Conservation (phyloP, 2,329 filamentous ascomycete genomes). For the Exophiala aquamarina region DNA sequence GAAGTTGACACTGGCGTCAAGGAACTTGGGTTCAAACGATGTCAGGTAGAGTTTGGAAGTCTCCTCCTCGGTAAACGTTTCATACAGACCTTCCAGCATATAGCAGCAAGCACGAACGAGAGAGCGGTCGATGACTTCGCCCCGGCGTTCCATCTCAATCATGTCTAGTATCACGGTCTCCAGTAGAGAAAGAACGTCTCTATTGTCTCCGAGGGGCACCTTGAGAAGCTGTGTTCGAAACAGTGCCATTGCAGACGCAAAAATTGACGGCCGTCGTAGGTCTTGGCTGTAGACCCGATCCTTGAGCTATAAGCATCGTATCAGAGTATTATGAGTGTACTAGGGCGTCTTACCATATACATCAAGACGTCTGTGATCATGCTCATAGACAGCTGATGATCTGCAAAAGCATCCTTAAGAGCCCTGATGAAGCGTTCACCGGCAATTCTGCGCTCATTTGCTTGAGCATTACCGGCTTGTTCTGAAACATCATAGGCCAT, state of each 20-base stretch:
- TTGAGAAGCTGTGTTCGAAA: constrained; percentile 85
- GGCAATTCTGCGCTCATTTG: constrained; percentile 73
- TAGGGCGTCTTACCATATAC: constrained; percentile 68
- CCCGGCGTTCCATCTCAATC: constrained; percentile 87
- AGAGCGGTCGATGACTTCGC: constrained; percentile 81
- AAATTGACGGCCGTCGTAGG: constrained; percentile 73
- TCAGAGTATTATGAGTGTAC: constrained; percentile 1
- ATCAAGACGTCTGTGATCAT: constrained; percentile 97
- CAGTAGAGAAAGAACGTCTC: constrained; percentile 69
- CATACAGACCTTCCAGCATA: constrained; percentile 88
- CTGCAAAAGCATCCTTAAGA: constrained; percentile 77
- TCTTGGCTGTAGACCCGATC: constrained; percentile 81
- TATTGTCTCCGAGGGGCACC: constrained; percentile 50
- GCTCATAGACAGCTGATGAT: constrained; percentile 89
- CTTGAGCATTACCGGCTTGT: constrained; percentile 54
- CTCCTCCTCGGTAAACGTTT: constrained; percentile 75
- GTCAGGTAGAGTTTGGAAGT: constrained; percentile 79
- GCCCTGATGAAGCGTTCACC: constrained; percentile 81
- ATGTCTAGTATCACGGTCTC: constrained; percentile 84
- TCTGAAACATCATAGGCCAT: constrained; percentile 58
- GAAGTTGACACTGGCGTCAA: constrained; percentile 69
- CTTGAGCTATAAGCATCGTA: constrained; percentile 37
- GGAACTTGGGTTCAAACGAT: constrained; percentile 76
- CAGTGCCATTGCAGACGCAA: constrained; percentile 77
- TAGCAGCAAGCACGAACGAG: constrained; percentile 79